Conservation (phyloP, 2,329 filamentous ascomycete species). For the Trichoderma sp. region DNA sequence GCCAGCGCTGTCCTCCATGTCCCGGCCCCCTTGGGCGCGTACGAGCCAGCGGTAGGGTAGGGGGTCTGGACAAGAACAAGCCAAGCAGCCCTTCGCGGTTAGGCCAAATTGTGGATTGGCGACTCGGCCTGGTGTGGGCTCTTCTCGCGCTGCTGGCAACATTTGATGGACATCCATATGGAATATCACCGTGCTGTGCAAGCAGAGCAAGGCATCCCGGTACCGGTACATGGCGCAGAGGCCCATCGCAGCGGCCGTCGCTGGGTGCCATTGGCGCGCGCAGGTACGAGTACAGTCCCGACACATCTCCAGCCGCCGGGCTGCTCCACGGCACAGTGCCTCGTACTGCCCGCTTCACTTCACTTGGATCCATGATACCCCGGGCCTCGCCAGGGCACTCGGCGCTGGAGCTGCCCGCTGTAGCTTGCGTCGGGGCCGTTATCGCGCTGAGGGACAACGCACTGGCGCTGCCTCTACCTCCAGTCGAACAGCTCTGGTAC, state of each 20-base stretch:
- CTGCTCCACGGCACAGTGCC: neutral
- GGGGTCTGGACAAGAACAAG: slow-evolving; percentile 1
- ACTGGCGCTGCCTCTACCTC: neutral
- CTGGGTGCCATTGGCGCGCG: neutral
- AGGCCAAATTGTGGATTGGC: slow-evolving; percentile 19
- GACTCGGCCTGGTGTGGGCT: slow-evolving; percentile 10
- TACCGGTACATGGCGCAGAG: neutral
- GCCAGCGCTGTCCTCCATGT: too few relatives aligned
- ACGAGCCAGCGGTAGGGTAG: neutral
- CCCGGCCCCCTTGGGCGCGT: neutral
- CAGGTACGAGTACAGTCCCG: neutral
- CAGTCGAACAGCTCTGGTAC: neutral
- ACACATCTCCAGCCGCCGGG: neutral
- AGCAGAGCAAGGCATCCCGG: neutral
- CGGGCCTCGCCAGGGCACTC: slow-evolving; percentile 10
- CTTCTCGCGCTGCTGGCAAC: neutral
- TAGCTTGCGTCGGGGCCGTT: neutral
- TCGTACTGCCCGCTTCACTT: neutral
- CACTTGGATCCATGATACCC: neutral
- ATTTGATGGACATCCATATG: neutral
- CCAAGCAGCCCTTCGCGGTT: slow-evolving; percentile 20
- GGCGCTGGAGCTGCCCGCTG: slow-evolving; percentile 16
- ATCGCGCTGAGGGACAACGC: slow-evolving; percentile 9
- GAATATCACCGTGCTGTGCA: neutral
- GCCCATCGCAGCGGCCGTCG: neutral